Percentiles rank a stretch among this genome's conserved stretches.
Conservation (phyloP, 768 basidiomycete species). For the Xerocomus brunneocitrinus region DNA sequence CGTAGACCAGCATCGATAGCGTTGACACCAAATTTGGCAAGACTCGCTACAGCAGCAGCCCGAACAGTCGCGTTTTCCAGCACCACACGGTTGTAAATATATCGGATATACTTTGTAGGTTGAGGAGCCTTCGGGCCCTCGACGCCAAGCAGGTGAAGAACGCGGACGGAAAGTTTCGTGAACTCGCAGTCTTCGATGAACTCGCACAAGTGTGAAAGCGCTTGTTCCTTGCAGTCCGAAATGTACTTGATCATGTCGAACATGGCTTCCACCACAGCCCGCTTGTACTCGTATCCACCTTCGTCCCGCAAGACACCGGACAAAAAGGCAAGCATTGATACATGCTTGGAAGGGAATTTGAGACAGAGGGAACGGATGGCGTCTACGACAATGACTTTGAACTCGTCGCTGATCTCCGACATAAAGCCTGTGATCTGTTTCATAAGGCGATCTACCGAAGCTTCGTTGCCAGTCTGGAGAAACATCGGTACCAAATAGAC, state of each 20-base stretch:
- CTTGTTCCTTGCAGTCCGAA: slow-evolving; percentile 92
- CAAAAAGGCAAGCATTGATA: slow-evolving; percentile 94
- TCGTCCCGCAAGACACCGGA: slow-evolving; percentile 96
- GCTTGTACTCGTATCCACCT: slow-evolving; percentile 99
- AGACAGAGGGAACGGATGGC: slow-evolving; percentile 97
- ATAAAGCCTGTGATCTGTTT: slow-evolving; percentile 99
- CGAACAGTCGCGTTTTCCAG: slow-evolving; percentile 97
- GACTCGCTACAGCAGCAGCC: slow-evolving; percentile 89
- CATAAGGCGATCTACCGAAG: slow-evolving; percentile 97
- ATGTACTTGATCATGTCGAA: slow-evolving; percentile 99
- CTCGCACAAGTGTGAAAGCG: slow-evolving; percentile 95
- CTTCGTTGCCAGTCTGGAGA: slow-evolving; percentile 91
- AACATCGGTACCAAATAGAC: slow-evolving; percentile 4
- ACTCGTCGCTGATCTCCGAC: slow-evolving; percentile 99
- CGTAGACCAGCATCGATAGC: slow-evolving; percentile 72
- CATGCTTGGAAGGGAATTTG: slow-evolving; percentile 97
- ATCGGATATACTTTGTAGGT: slow-evolving; percentile 97
- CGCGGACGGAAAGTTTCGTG: slow-evolving; percentile 96
- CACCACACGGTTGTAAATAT: slow-evolving; percentile 99
- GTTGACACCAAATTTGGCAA: slow-evolving; percentile 96
- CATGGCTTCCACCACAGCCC: slow-evolving; percentile 97
- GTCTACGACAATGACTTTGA: slow-evolving; percentile 99
- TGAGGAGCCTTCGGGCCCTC: slow-evolving; percentile 97
- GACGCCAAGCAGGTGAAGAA: slow-evolving; percentile 89
- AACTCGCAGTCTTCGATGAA: slow-evolving; percentile 99